Conservation (phyloP, 2,329 filamentous ascomycete genomes). For the Tolypocladium cylindrosporum region DNA sequence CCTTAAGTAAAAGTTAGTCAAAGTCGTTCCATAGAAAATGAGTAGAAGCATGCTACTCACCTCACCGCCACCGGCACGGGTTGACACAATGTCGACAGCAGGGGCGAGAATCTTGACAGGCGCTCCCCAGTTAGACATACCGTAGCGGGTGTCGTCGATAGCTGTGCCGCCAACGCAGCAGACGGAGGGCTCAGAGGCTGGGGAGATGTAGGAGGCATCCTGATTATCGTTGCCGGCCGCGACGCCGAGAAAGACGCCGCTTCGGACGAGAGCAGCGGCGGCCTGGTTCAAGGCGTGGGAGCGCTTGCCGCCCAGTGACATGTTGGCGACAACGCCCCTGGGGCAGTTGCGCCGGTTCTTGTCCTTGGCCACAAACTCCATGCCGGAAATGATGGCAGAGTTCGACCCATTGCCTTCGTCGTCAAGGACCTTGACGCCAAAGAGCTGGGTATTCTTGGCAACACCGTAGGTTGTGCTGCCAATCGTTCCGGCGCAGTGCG, state of each 20-base stretch:
- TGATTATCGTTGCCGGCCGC: conserved; percentile 38
- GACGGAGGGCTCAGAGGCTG: conserved; percentile 29
- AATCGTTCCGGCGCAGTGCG: conserved; percentile 24
- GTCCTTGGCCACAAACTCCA: conserved; percentile 27
- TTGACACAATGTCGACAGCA: conserved; percentile 28
- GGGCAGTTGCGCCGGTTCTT: conserved; percentile 21
- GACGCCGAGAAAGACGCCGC: conserved; percentile 38
- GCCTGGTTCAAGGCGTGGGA: conserved; percentile 35
- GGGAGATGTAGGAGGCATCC: conserved; percentile 29
- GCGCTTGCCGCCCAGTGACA: conserved; percentile 37
- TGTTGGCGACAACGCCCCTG: conserved; percentile 35
- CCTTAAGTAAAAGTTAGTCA: background rate
- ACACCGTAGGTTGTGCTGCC: conserved; percentile 27
- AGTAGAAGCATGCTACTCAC: conserved; percentile 6
- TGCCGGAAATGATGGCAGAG: conserved; percentile 28
- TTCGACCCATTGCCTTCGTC: conserved; percentile 21
- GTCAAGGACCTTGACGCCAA: conserved; percentile 28
- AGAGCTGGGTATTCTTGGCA: conserved; percentile 25
- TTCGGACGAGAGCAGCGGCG: conserved; percentile 27
- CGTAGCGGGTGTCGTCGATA: conserved; percentile 21
- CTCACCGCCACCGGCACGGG: conserved; percentile 29
- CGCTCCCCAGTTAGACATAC: conserved; percentile 36
- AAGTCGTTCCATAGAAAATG: too few relatives aligned
- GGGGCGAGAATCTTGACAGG: conserved; percentile 36
- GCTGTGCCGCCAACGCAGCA: conserved; percentile 37